A percentile compares a stretch with the other conserved stretches of the same genome.
Conservation (phyloP, 2,329 filamentous ascomycete species). For the Ceratocystis variospora region DNA sequence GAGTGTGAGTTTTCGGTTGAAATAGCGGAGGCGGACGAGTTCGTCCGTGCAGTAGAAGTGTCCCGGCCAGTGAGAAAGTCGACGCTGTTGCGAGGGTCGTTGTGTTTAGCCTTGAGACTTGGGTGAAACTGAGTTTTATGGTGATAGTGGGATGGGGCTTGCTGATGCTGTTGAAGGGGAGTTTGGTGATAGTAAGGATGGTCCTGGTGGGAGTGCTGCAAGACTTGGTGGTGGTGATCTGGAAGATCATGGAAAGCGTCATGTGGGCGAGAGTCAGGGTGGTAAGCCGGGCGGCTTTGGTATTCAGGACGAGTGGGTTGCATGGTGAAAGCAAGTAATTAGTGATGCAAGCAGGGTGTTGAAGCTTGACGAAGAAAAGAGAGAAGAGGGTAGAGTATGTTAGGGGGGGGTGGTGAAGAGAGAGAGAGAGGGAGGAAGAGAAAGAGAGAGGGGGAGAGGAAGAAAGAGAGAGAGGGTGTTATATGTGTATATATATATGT, state of each 20-base stretch:
- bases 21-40: background rate
- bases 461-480: background rate
- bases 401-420: background rate
- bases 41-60: background rate
- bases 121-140: background rate
- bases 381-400: background rate
- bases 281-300: background rate
- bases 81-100: constrained; percentile 9
- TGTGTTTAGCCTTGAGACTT: background rate
- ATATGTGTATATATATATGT: too few relatives aligned
- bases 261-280: background rate
- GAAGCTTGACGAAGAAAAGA: background rate
- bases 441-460: background rate
- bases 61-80: constrained; percentile 7
- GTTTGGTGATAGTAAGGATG: background rate
- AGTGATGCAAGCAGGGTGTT: background rate
- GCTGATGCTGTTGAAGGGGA: background rate
- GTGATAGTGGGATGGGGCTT: background rate
- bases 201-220: background rate
- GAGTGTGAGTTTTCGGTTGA: constrained; percentile 3
- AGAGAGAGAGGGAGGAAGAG: background rate
- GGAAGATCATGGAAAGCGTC: background rate
- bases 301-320: background rate
- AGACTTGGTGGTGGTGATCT: background rate
- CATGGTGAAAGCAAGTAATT: background rate